Base-by-base conservation (phyloP, 2,329 filamentous ascomycete species). In the Rutstroemia sp. region DNA sequence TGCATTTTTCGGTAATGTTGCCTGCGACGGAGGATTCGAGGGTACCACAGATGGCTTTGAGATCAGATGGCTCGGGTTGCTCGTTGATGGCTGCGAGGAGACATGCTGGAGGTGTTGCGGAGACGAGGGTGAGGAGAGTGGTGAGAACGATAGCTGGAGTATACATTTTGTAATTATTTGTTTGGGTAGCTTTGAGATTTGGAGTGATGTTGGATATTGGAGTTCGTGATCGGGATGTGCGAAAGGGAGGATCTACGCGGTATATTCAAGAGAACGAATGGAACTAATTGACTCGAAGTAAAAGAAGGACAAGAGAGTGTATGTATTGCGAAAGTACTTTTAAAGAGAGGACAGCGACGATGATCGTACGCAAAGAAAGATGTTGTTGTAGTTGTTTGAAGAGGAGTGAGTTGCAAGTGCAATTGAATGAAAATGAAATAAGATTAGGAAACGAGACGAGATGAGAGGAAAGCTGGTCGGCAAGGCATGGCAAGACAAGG, bases 21-120 rank as follows among this genome's bases (percentile, higher is more conserved):
- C 58, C 58, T 30, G 17, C 10, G 7, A 60, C 51, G 1, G 56
- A 34, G n/a, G 46, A 4, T 42, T 50, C 47, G 5, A 58, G 30
- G 16, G 52, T 50, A 5, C 58, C 58, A 30, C 56, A 60, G 4
- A 58, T 44, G 1, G 52, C 30, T 21, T 56, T 58, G 14, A 60
- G n/a, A 51, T 60, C 56, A 14, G 56, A 51, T 7, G 58, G 58
- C 5, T 56, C 47, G 36, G 52, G n/a, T 54, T 60, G 58, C 0
- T 5, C 49, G 17, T 48, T 54, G 16, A 59, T 27, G 40, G 64
- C 65, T 56, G 58, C 61, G 48, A 67, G 57, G 30, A 67, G 57
- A 61, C 64, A 67, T 19, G 64, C 63, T 40, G 64, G 65, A 36
- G 63, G 64, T 17, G 64, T 61, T 17, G 61, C 64, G 2, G 38